Evolutionary conservation across 2,329 filamentous ascomycete species (phyloP).

Genomic region (Davidsoniella australis): DNA sequence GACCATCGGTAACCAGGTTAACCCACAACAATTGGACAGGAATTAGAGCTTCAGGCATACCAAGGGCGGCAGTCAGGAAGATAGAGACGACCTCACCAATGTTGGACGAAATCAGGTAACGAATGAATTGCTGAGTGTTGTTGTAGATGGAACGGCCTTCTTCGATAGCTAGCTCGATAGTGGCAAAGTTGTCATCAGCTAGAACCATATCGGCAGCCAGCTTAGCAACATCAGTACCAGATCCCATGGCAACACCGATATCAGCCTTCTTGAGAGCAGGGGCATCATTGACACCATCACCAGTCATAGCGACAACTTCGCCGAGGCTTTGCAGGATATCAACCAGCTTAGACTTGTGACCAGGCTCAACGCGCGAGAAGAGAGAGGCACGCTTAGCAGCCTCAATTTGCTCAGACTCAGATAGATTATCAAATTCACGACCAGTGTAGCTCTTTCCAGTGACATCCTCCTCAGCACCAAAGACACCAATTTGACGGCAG

Average conservation of each 20-base stretch:
- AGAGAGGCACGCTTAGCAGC: constrained; percentile 75
- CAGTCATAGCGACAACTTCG: constrained; percentile 97
- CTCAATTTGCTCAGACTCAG: constrained; percentile 59
- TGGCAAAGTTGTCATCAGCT: constrained; percentile 96
- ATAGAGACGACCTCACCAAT: constrained; percentile 98
- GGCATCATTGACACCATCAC: constrained; percentile 95
- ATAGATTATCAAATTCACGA: constrained; percentile 79
- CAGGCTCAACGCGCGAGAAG: constrained; percentile 90
- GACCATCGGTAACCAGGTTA: constrained; percentile 91
- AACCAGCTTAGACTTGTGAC: constrained; percentile 93
- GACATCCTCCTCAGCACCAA: constrained; percentile 64
- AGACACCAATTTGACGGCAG: constrained; percentile 92
- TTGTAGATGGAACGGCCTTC: constrained; percentile 98
- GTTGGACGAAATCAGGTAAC: constrained; percentile 96
- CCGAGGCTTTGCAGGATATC: constrained; percentile 85
- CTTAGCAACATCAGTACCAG: constrained; percentile 91
- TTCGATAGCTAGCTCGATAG: constrained; percentile 88
- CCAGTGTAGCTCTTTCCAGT: constrained; percentile 89
- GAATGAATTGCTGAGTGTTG: constrained; percentile 99
- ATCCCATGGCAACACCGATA: constrained; percentile 97
- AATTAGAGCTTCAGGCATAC: constrained; percentile 94
- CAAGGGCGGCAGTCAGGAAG: constrained; percentile 87
- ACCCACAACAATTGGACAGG: constrained; percentile 98
- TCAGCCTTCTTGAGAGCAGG: constrained; percentile 96
- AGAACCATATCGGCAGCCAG: constrained; percentile 97